Percentiles rank a stretch among this genome's conserved stretches.
Evolutionary conservation across 257 asterid species (phyloP).

Genomic region (Hygrophila difformis): DNA sequence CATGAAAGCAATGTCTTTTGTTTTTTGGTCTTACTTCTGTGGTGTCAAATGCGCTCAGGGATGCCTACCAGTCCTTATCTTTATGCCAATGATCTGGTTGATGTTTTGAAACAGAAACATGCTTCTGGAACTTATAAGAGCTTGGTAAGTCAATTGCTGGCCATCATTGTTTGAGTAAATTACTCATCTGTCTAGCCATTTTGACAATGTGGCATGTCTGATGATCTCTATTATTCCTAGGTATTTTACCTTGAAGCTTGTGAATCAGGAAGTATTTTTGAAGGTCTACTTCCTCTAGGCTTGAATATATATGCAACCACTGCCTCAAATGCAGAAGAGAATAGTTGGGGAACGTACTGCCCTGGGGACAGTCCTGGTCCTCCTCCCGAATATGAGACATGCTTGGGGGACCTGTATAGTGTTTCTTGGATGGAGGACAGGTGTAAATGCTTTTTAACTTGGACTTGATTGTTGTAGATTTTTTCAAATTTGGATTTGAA

Average conservation of each 20-base stretch:
- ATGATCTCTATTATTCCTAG: conserved; percentile 24
- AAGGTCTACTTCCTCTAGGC: conserved; percentile 87
- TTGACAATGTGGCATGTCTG: neutral
- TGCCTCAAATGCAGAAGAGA: conserved; percentile 91
- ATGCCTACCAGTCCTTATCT: conserved; percentile 83
- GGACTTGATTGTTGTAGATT: neutral
- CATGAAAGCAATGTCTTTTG: neutral
- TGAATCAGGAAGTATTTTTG: conserved; percentile 93
- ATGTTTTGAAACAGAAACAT: conserved; percentile 65
- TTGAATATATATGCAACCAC: conserved; percentile 90
- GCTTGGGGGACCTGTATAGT: conserved; percentile 91
- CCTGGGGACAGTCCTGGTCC: conserved; percentile 86
- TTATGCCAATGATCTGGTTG: conserved; percentile 65
- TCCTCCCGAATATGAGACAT: conserved; percentile 81
- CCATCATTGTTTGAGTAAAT: neutral
- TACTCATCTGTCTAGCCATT: neutral
- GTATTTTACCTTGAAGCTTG: conserved; percentile 97
- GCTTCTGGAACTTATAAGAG: conserved; percentile 86
- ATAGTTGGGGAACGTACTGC: conserved; percentile 99
- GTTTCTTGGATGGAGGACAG: conserved; percentile 99
- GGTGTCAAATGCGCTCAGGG: conserved; percentile 37
- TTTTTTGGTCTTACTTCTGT: neutral
- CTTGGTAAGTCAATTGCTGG: conserved; percentile 40
- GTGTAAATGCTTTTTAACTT: conserved; percentile 28
- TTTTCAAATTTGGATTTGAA: neutral